Base-by-base conservation (phyloP, 208 protist species). In the Entamoeba moshkovskii region DNA sequence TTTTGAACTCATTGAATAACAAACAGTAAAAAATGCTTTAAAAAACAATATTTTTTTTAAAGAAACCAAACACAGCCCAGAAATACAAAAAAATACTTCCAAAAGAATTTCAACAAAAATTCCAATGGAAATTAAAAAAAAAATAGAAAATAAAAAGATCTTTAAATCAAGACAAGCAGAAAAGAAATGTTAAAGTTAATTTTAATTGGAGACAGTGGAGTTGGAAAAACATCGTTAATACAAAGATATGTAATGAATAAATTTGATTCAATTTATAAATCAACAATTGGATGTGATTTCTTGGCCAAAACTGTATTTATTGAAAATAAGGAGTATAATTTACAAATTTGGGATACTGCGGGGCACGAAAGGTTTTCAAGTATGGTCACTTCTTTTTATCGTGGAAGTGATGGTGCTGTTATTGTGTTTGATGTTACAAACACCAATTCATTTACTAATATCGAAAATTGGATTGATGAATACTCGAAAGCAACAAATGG, bases 301-400 rank as follows among this genome's bases (percentile, higher is more conserved):
- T 52, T 96, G 16, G 96, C 93, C 29, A 96, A 96, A 73, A 92
- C 96, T 45, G 93, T 96, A 2, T 33, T 92, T 16, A 94, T 96
- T 66, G 49, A 96, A 44, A 93, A 94, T 38, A 93, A 52, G 46
- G 46, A 38, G 42, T 46, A 96, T 16, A 94, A 94, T 66, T 46
- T 96, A 8, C 93, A 96, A 92, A 45, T 97, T 85, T 85, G 59
- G 59, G 59, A 85, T 1, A 85, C 59, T 33, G 59, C 59, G 11
- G 59, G 59, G 11, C 59, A 99, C 96, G 99, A 99, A 96, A 97
- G 98, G 25, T 99, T 99, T 95, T 98, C 99, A 95, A 97, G 96
- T 13, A 97, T 99, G 48, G 98, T 98, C 42, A 98, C 98, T 66
- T 98, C 99, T 93, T 99, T 99, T 95, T 99, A 99, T 96, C 97